Base-by-base conservation (phyloP, 1,284 basidiomycete genomes). In the Ustilago tritici region DNA sequence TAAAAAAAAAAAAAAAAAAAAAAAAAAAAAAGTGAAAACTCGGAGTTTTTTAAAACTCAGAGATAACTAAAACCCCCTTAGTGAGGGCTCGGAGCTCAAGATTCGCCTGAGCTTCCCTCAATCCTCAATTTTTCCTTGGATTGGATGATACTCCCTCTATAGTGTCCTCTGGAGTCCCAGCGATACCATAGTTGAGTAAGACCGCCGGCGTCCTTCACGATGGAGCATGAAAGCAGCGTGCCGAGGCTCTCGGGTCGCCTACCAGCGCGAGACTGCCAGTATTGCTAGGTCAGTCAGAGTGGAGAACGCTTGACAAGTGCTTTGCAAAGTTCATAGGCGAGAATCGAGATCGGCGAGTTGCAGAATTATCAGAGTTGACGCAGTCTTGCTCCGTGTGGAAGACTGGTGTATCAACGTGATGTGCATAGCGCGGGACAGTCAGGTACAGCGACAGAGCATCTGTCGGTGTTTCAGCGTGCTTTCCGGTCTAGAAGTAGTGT, bases 31-130 rank as follows among this genome's bases (percentile, higher is more conserved):
- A 19, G 14, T 10, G n/a, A 35, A 28, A 28, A 41, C 8, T 9
- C 9, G 2, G 31, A 52, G 54, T n/a, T 19, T 19, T 46, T 7
- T 7, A 7, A 23, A 23, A 23, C 23, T 23, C 2, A 23, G 23
- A 23, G 23, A 23, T 28, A 28, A 28, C 23, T 28, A 3, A 36
- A 43, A 61, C 28, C 28, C 59, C 50, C 23, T 28, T 38, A 61
- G 59, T 43, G 59, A 43, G 52, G 35, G 47, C 47, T 50, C 56
- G 34, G 46, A 36, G 46, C 56, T 36, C 12, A 28, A 32, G 31
- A 14, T 50, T 28, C 23, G 23, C 23, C 3, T n/a, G 28, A 50
- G 15, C 49, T 7, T 50, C 6, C 23, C 28, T 9, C 31, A 14
- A 23, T 1, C 19, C 19, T 49, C 17, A 2, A 23, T 23, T 23